A percentile compares a stretch with the other conserved stretches of the same genome.
phyloP scores from a whole-genome alignment of 768 basidiomycete genomes.

The Sporobolomyces phaffii region DNA sequence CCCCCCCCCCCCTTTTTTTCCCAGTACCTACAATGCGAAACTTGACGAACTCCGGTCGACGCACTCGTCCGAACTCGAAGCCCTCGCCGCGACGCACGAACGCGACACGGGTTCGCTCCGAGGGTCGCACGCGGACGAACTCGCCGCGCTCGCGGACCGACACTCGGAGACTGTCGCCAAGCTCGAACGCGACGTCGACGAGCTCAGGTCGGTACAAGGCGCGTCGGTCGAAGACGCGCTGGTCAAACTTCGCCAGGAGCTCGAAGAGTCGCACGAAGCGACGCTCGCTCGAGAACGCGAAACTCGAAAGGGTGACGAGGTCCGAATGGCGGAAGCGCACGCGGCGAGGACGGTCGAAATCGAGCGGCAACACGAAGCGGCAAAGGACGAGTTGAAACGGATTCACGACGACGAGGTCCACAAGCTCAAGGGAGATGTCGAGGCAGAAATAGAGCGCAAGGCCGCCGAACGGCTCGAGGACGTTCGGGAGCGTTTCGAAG shows the following conservation, averaged over 20 bases:
- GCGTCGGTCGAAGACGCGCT: not conserved
- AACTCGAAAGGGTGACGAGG: too few species aligned
- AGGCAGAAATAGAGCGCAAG: not conserved
- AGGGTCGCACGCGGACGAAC: not conserved
- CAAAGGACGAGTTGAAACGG: not conserved
- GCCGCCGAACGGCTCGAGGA: not conserved
- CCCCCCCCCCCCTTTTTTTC: not conserved
- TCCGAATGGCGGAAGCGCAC: not conserved
- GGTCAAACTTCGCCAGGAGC: not conserved
- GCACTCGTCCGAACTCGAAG: not conserved
- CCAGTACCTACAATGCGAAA: slow-evolving; percentile 3
- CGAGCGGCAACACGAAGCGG: not conserved
- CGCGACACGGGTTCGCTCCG: not conserved
- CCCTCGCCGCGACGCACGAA: not conserved
- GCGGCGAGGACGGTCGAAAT: not conserved
- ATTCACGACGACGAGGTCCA: not conserved
- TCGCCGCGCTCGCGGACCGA: not conserved
- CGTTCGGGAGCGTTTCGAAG: not conserved
- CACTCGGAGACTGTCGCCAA: not conserved
- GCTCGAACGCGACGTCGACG: not conserved
- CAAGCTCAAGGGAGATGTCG: not conserved
- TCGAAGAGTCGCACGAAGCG: too few species aligned
- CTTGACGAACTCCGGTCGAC: slow-evolving; percentile 7
- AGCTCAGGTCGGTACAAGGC: not conserved
- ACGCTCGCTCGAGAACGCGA: too few species aligned